These are phyloP conservation scores for Oenanthe javanica DNA, from an alignment of 140 eudicot genomes.

Conservation along the genomic window DNA sequence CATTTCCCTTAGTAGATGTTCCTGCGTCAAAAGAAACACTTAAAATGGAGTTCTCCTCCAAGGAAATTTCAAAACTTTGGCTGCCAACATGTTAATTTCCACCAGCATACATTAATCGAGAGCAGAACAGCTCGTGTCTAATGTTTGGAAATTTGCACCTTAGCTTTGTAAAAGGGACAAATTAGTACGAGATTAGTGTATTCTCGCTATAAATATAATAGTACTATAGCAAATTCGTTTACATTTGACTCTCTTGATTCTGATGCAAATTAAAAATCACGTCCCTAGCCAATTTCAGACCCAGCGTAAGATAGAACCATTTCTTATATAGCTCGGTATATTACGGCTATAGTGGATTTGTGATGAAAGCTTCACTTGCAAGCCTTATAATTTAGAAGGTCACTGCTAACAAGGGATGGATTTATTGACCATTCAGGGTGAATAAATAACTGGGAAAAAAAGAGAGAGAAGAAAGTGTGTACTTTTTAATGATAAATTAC, in stretches of 20 bases:
- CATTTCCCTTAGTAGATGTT: constrained; percentile 59
- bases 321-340: not conserved
- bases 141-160: not conserved
- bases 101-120: constrained; percentile 3
- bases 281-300: not conserved
- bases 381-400: not conserved
- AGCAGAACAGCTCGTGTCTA: not conserved
- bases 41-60: constrained; percentile 44
- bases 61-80: constrained; percentile 18
- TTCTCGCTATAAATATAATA: not conserved
- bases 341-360: not conserved
- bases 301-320: not conserved
- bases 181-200: not conserved
- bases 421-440: not conserved
- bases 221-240: not conserved
- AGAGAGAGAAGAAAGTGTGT: not conserved
- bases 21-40: constrained; percentile 99
- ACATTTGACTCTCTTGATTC: not conserved
- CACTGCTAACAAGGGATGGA: not conserved
- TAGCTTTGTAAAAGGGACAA: not conserved
- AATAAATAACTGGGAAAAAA: not conserved
- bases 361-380: not conserved
- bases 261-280: not conserved
- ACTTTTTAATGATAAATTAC: not conserved
- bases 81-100: constrained; percentile 22